Evolutionary conservation across 306 rosid genomes (phyloP).

Genomic region (Rosa rugosa): DNA sequence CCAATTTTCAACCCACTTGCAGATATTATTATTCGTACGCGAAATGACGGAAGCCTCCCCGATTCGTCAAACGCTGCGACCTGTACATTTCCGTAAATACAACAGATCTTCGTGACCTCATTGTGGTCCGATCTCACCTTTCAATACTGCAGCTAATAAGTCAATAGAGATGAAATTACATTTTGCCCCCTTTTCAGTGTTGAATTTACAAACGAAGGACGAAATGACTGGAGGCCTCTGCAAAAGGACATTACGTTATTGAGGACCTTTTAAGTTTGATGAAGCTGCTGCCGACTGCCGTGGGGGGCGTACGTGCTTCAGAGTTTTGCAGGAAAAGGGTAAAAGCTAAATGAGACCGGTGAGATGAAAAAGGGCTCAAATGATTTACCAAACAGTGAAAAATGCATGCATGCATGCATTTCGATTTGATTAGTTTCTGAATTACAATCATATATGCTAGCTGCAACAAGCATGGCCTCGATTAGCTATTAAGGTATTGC

Average conservation of each 20-base stretch:
- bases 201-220: neutral
- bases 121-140: neutral
- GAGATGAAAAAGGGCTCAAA: neutral
- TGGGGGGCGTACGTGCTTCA: neutral
- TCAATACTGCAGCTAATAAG: neutral
- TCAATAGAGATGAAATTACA: neutral
- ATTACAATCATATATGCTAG: neutral
- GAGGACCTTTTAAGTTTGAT: neutral
- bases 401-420: neutral
- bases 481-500: neutral
- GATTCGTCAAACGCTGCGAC: neutral
- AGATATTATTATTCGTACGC: neutral
- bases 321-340: slow-evolving; percentile 20
- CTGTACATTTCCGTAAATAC: neutral
- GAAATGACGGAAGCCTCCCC: slow-evolving; percentile 9
- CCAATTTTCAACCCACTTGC: neutral
- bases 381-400: neutral
- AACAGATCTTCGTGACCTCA: neutral
- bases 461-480: neutral
- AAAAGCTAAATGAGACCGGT: neutral
- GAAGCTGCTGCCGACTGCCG: neutral
- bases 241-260: slow-evolving; percentile 12
- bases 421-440: neutral
- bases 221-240: slow-evolving; percentile 33
- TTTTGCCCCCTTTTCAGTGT: neutral